A percentile compares a stretch with the other conserved stretches of the same genome.
Evolutionary conservation across 2,329 filamentous ascomycete genomes (phyloP).

Genomic region (Aureobasidium subglaciale): DNA sequence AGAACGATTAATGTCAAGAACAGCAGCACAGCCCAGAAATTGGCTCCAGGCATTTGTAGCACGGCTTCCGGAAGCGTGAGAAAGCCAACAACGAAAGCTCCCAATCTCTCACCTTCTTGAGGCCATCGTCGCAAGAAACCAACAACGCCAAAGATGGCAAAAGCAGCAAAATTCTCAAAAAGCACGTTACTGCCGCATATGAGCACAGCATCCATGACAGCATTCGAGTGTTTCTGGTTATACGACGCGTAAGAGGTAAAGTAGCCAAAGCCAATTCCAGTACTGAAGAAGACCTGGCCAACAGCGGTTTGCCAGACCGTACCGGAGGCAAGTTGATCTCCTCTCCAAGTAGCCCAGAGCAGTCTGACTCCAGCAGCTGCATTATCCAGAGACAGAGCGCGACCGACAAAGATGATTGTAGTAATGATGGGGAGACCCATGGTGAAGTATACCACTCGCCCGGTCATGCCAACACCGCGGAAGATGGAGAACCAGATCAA

Average conservation of each 20-base stretch:
- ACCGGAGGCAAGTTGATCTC: conserved; percentile 44
- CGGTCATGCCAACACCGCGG: conserved; percentile 51
- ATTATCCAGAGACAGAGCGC: conserved; percentile 48
- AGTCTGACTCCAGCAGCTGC: conserved; percentile 47
- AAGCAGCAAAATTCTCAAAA: conserved; percentile 48
- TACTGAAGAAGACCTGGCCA: conserved; percentile 55
- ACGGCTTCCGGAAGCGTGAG: conserved; percentile 52
- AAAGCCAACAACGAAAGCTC: conserved; percentile 52
- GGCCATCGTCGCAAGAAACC: conserved; percentile 41
- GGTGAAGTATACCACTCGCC: conserved; percentile 55
- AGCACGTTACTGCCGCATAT: conserved; percentile 50
- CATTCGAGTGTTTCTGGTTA: conserved; percentile 50
- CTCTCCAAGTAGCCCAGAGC: conserved; percentile 43
- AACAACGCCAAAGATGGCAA: conserved; percentile 50
- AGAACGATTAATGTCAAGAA: conserved; percentile 54
- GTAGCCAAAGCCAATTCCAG: conserved; percentile 52
- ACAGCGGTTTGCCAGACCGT: conserved; percentile 54
- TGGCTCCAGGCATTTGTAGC: conserved; percentile 49
- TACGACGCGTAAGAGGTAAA: conserved; percentile 54
- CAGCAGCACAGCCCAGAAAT: conserved; percentile 52
- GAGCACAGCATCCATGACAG: conserved; percentile 52
- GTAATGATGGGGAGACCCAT: conserved; percentile 54
- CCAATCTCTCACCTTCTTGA: conserved; percentile 39
- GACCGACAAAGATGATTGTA: conserved; percentile 50
- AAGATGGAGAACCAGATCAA: conserved; percentile 55